phyloP scores from a whole-genome alignment of 2,329 filamentous ascomycete genomes.

The Trichoderma afroharzianum region DNA sequence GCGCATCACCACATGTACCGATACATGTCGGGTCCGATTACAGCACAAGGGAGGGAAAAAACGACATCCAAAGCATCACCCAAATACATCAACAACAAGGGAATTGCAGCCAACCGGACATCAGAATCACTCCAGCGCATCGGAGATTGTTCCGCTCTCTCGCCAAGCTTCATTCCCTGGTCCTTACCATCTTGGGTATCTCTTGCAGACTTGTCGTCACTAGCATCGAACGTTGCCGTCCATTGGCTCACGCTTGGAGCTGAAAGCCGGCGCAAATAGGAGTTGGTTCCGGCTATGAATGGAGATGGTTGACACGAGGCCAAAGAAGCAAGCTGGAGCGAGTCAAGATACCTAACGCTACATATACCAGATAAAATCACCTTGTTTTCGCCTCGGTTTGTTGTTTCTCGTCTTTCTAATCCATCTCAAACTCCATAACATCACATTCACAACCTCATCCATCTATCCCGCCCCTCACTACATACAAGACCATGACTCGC shows the following conservation, averaged over 20 bases:
- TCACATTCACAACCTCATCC: not conserved
- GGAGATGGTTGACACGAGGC: not conserved
- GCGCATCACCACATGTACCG: not conserved
- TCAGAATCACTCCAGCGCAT: not conserved
- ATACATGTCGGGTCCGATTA: not conserved
- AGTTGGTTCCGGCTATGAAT: not conserved
- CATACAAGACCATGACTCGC: not conserved
- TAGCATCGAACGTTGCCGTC: not conserved
- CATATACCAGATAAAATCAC: not conserved
- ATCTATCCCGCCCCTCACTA: not conserved
- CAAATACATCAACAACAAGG: not conserved
- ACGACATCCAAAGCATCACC: not conserved
- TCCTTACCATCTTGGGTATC: conserved; percentile 2
- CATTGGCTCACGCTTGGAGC: not conserved
- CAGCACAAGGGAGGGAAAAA: not conserved
- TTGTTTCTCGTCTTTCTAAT: not conserved
- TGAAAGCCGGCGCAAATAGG: not conserved
- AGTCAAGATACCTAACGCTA: not conserved
- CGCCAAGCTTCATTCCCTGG: not conserved
- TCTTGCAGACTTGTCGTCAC: conserved; percentile 1
- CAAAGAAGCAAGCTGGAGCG: not conserved
- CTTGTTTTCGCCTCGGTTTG: not conserved
- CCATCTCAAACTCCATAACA: not conserved
- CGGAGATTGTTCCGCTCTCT: not conserved
- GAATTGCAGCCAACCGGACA: not conserved